These are phyloP conservation scores for Sporothrix sp. DNA, from an alignment of 2,329 filamentous ascomycete species.

Conservation along the genomic window DNA sequence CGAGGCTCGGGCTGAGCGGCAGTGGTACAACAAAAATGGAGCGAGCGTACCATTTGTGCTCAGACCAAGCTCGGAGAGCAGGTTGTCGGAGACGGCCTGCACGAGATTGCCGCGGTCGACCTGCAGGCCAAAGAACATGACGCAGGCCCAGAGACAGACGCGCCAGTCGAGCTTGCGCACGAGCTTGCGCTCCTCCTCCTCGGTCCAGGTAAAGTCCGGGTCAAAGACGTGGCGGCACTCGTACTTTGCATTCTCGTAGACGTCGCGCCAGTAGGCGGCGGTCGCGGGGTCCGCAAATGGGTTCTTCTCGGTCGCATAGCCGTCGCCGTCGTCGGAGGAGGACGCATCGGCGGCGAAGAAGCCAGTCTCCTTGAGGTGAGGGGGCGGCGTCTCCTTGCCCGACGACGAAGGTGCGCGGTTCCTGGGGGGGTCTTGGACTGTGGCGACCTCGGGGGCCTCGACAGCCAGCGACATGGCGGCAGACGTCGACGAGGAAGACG, in stretches of 20 bases:
- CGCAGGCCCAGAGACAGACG: slow-evolving; percentile 36
- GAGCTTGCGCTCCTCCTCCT: slow-evolving; percentile 42
- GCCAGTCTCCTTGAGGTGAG: not conserved
- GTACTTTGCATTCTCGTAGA: slow-evolving; percentile 32
- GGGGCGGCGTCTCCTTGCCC: not conserved
- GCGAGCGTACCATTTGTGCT: slow-evolving; percentile 31
- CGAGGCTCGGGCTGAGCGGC: no score
- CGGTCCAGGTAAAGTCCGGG: slow-evolving; percentile 41
- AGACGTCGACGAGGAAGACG: not conserved
- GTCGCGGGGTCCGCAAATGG: slow-evolving; percentile 24
- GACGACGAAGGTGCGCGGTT: not conserved
- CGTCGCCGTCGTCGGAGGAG: slow-evolving; percentile 10
- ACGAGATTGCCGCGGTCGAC: slow-evolving; percentile 50
- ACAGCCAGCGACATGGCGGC: not conserved
- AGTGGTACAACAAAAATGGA: not conserved
- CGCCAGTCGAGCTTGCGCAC: slow-evolving; percentile 37
- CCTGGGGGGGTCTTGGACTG: not conserved
- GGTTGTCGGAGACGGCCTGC: slow-evolving; percentile 51
- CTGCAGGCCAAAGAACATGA: slow-evolving; percentile 54
- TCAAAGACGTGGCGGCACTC: slow-evolving; percentile 48
- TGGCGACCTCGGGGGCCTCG: slow-evolving; percentile 3
- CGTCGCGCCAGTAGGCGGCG: slow-evolving; percentile 25
- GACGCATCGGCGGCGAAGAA: not conserved
- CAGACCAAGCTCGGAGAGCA: slow-evolving; percentile 43
- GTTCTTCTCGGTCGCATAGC: slow-evolving; percentile 18